phyloP scores from a whole-genome alignment of 2,329 filamentous ascomycete genomes.

The Trichoderma sp. region DNA sequence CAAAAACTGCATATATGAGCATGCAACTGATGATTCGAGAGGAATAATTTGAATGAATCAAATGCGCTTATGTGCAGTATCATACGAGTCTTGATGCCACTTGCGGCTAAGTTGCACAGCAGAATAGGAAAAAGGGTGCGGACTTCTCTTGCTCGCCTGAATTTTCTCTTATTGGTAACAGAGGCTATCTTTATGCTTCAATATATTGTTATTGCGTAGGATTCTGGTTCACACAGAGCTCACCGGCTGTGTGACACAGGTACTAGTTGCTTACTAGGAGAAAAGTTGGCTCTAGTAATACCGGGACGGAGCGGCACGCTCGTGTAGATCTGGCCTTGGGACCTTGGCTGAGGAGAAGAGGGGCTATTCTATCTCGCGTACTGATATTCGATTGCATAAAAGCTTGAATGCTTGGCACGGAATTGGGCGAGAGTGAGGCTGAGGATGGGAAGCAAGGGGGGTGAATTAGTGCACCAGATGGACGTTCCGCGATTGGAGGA shows the following conservation, averaged over 20 bases:
- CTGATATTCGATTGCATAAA: not conserved
- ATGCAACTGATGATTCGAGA: not conserved
- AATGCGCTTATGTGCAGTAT: not conserved
- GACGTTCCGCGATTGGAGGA: not conserved
- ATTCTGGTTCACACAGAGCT: not conserved
- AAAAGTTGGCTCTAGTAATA: not conserved
- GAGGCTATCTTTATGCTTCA: not conserved
- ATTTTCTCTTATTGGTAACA: not conserved
- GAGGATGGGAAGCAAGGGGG: not conserved
- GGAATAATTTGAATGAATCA: not conserved
- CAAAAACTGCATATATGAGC: not conserved
- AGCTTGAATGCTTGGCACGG: not conserved
- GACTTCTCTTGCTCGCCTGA: not conserved
- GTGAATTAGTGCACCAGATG: not conserved
- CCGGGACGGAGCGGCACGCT: not conserved
- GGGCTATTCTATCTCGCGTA: not conserved
- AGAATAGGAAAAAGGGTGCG: not conserved
- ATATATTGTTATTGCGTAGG: not conserved
- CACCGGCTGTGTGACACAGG: no score
- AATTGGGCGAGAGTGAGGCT: not conserved
- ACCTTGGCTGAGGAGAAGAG: not conserved
- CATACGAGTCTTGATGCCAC: not conserved
- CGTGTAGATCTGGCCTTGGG: not conserved
- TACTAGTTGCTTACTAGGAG: not conserved
- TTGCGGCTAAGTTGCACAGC: not conserved